phyloP scores from a whole-genome alignment of 345 rosid species.

The Combretum micranthum region DNA sequence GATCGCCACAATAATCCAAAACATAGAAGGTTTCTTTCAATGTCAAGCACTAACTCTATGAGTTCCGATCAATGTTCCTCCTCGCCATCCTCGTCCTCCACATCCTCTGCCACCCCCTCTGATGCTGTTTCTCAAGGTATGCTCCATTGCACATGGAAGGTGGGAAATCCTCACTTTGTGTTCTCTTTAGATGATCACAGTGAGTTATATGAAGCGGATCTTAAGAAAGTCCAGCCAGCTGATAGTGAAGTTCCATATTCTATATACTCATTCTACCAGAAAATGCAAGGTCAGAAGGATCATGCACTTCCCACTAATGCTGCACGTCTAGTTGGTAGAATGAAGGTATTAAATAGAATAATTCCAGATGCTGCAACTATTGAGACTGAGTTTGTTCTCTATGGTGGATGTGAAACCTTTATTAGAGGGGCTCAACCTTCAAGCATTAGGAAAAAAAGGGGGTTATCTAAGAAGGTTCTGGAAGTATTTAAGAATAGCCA shows the following conservation, averaged over 20 bases:
- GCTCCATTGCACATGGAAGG: constrained; percentile 74
- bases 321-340: constrained; percentile 53
- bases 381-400: constrained; percentile 77
- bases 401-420: constrained; percentile 35
- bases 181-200: constrained; percentile 69
- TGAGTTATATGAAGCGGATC: constrained; percentile 52
- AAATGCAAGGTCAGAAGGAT: constrained; percentile 32
- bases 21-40: constrained; percentile 27
- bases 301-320: constrained; percentile 18
- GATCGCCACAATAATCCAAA: constrained; percentile 10
- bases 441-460: constrained; percentile 42
- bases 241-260: constrained; percentile 30
- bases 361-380: constrained; percentile 29
- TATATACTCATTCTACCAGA: constrained; percentile 51
- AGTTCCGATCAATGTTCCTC: constrained; percentile 34
- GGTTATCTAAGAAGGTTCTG: constrained; percentile 60
- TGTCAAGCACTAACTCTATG: constrained; percentile 48
- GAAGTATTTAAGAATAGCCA: constrained; percentile 46
- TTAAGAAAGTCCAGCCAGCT: constrained; percentile 32
- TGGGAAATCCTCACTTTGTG: constrained; percentile 59
- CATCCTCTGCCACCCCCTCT: constrained; percentile 21
- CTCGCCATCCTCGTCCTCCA: constrained; percentile 2
- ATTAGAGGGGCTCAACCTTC: constrained; percentile 23
- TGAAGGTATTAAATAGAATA: constrained; percentile 60
- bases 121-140: constrained; percentile 48